Percentiles rank a stretch among this genome's conserved stretches.
These are phyloP conservation scores for Rhodocollybia butyracea DNA, from an alignment of 768 basidiomycete species.

Conservation along the genomic window DNA sequence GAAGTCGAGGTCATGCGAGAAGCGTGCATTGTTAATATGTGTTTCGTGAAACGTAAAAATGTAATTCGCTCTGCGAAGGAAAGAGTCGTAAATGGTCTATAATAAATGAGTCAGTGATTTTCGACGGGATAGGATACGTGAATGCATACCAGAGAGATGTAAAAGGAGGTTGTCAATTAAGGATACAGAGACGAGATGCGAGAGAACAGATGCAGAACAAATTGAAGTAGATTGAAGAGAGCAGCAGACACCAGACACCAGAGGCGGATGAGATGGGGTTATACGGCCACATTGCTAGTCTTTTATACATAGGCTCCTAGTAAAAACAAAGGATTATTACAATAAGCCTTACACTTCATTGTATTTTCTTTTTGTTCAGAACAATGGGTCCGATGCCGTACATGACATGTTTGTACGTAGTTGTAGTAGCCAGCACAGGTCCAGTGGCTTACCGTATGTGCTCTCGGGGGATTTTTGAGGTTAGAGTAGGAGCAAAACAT, in stretches of 20 bases:
- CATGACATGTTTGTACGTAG: no score
- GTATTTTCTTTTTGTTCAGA: no score
- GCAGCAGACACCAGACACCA: neutral
- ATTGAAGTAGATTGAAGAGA: neutral
- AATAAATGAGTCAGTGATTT: neutral
- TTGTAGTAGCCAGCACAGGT: no score
- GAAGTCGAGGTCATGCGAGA: neutral
- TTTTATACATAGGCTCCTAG: neutral
- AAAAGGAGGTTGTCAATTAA: neutral
- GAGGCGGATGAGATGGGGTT: constrained; percentile 1
- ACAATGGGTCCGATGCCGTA: constrained; percentile 7
- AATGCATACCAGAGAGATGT: neutral
- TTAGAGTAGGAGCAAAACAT: no score
- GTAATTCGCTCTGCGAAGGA: constrained; percentile 3
- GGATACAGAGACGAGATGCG: neutral
- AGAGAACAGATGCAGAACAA: constrained; percentile 2
- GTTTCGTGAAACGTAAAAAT: neutral
- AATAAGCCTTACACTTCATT: no score
- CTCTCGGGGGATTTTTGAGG: no score
- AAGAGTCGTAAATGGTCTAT: neutral
- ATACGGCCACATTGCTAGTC: neutral
- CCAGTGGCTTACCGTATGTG: no score
- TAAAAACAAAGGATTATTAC: neutral
- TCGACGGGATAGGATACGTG: no score
- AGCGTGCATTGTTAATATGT: neutral